A percentile compares a stretch with the other conserved stretches of the same genome.
These are phyloP conservation scores for Blepharisma undulans DNA, from an alignment of 169 alveolate species.

Conservation along the genomic window DNA sequence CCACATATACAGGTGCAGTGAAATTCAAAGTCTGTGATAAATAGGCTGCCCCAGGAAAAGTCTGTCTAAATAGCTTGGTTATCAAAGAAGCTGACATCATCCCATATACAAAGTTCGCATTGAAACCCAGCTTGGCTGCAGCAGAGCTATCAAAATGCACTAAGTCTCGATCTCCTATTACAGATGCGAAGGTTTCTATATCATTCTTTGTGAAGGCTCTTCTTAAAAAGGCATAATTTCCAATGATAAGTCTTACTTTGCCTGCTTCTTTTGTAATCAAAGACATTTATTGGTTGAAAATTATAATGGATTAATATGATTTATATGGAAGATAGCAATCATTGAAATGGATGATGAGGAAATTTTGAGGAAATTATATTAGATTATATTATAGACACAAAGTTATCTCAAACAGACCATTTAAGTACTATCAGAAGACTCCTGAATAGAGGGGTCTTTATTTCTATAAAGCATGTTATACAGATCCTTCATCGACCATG, in stretches of 20 bases:
- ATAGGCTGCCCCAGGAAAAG: neutral
- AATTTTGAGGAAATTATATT: neutral
- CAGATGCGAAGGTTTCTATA: neutral
- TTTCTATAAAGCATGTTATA: constrained; percentile 37
- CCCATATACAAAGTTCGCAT: constrained; percentile 5
- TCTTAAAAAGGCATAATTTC: neutral
- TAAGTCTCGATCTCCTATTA: neutral
- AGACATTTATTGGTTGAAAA: neutral
- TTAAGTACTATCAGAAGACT: neutral
- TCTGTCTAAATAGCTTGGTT: neutral
- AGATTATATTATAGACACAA: neutral
- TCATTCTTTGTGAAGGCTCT: neutral
- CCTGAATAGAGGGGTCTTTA: neutral
- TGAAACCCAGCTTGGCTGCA: neutral
- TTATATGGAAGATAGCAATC: neutral
- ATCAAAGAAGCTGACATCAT: constrained; percentile 5
- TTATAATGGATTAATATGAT: too few relatives aligned
- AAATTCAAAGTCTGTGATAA: constrained; percentile 15
- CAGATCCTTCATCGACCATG: constrained; percentile 33
- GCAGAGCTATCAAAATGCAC: neutral
- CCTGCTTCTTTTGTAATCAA: neutral
- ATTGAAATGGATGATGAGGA: neutral
- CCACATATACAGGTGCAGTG: constrained; percentile 7
- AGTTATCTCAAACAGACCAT: neutral
- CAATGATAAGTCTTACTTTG: constrained; percentile 12